These are phyloP conservation scores for Leucocoprinus leucothites DNA, from an alignment of 768 basidiomycete species.

Conservation along the genomic window DNA sequence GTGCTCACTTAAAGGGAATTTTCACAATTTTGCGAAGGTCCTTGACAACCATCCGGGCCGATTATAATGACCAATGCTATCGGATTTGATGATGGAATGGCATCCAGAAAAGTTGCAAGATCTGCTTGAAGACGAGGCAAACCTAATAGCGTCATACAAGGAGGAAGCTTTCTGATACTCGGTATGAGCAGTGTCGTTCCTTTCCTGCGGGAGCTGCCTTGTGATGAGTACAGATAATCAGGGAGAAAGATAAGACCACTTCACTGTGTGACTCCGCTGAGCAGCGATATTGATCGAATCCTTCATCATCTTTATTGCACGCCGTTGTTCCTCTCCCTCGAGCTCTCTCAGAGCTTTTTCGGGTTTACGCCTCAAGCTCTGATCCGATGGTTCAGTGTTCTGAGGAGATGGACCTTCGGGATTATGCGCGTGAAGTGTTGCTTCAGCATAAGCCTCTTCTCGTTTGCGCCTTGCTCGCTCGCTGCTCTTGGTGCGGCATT, in stretches of 20 bases:
- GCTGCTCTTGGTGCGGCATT: neutral
- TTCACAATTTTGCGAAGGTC: slow-evolving; percentile 28
- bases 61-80: slow-evolving; percentile 19
- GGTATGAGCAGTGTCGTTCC: neutral
- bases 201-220: neutral
- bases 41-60: slow-evolving; percentile 23
- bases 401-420: too few relatives aligned
- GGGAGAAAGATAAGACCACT: neutral
- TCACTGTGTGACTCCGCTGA: neutral
- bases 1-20: slow-evolving; percentile 26
- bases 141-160: slow-evolving; percentile 24
- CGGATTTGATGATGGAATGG: slow-evolving; percentile 26
- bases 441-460: neutral
- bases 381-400: neutral
- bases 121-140: neutral
- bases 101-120: slow-evolving; percentile 21
- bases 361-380: slow-evolving; percentile 3
- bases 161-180: slow-evolving; percentile 29
- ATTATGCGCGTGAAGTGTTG: too few relatives aligned
- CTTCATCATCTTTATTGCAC: slow-evolving; percentile 20
- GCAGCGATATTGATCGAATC: slow-evolving; percentile 14
- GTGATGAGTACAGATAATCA: neutral
- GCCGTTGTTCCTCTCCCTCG: slow-evolving; percentile 17
- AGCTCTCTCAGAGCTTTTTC: slow-evolving; percentile 17
- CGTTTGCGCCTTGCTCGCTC: neutral